These are phyloP conservation scores for Halophytophthora batemanensis DNA, from an alignment of 352 stramenopile genomes.

Conservation along the genomic window DNA sequence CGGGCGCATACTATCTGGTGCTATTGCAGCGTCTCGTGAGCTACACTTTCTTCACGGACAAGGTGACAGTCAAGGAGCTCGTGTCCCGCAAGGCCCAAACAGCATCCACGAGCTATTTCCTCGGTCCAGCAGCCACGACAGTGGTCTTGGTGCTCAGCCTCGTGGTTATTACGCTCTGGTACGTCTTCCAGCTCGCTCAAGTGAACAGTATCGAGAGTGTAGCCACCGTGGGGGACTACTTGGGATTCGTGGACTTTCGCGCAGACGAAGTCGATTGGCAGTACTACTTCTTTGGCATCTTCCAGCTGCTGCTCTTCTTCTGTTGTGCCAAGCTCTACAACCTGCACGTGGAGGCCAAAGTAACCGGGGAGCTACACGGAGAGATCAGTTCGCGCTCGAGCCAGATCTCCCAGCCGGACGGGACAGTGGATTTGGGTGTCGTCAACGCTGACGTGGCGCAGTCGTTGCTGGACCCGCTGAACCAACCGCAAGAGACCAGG, in stretches of 20 bases:
- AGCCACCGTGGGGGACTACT: constrained; percentile 44
- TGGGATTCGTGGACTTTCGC: constrained; percentile 60
- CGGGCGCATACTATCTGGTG: constrained; percentile 58
- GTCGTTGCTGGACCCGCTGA: constrained; percentile 21
- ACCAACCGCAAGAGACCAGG: constrained; percentile 17
- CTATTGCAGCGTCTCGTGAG: constrained; percentile 51
- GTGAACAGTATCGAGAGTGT: constrained; percentile 28
- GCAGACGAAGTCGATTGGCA: constrained; percentile 39
- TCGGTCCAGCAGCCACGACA: constrained; percentile 37
- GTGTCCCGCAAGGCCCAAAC: constrained; percentile 20
- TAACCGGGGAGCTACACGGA: constrained; percentile 5
- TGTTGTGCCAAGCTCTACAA: constrained; percentile 62
- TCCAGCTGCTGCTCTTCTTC: constrained; percentile 61
- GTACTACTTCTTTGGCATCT: constrained; percentile 64
- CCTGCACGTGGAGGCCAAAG: constrained; percentile 33
- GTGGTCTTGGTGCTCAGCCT: constrained; percentile 45
- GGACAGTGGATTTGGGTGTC: constrained; percentile 24
- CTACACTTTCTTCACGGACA: constrained; percentile 66
- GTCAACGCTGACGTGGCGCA: constrained; percentile 26
- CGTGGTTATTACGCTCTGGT: constrained; percentile 55
- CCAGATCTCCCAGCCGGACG: constrained; percentile 11
- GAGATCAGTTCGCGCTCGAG: constrained; percentile 5
- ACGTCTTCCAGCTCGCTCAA: constrained; percentile 43
- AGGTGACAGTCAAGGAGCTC: constrained; percentile 60
- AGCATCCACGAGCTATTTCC: constrained; percentile 36